phyloP scores from a whole-genome alignment of 1,284 basidiomycete genomes.

The Fomitopsis betulina region DNA sequence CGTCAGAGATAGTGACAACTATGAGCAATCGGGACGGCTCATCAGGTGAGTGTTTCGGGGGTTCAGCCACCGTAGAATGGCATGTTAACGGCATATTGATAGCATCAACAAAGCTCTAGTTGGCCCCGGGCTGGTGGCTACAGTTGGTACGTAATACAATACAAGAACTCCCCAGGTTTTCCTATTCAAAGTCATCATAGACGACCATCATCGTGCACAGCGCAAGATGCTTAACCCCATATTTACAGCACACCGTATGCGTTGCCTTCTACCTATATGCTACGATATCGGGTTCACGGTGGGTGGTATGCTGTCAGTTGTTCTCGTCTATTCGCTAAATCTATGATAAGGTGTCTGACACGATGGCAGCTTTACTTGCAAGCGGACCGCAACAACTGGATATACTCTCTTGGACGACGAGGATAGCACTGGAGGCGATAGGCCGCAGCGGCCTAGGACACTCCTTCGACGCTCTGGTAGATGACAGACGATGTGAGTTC shows the following conservation, averaged over 20 bases:
- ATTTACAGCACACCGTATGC: conserved; percentile 13
- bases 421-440: conserved; percentile 23
- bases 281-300: conserved; percentile 7
- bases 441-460: conserved; percentile 24
- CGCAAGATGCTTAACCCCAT: conserved; percentile 14
- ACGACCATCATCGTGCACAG: conserved; percentile 11
- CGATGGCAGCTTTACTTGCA: conserved; percentile 4
- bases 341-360: conserved; percentile 8
- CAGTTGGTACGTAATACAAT: background rate
- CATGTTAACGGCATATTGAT: background rate
- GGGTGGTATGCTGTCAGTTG: background rate
- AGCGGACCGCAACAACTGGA: conserved; percentile 15
- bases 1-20: conserved; percentile 11
- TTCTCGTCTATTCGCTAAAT: background rate
- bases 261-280: conserved; percentile 12
- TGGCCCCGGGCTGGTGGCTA: conserved; percentile 1
- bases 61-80: too few relatives aligned
- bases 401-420: conserved; percentile 18
- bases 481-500: conserved; percentile 11
- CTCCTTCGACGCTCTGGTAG: conserved; percentile 19
- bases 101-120: conserved; percentile 1
- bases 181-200: background rate
- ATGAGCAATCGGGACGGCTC: conserved; percentile 17
- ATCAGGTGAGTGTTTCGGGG: conserved; percentile 22
- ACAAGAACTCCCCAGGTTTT: background rate